Base-by-base conservation (phyloP, 140 eudicot genomes). In the Senecio squalidus region DNA sequence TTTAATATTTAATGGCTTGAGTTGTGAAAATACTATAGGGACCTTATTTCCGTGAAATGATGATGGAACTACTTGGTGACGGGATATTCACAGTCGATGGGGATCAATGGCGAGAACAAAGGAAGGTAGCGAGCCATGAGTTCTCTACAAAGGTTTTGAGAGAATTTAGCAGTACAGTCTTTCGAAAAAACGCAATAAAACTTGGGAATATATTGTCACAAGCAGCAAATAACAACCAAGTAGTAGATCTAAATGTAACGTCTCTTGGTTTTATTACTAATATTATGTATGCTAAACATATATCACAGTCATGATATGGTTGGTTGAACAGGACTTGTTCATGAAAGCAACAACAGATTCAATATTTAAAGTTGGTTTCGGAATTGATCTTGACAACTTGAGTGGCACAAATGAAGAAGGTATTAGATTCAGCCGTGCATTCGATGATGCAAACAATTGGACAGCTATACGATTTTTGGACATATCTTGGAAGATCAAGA, bases 291-390 rank as follows among this genome's bases (percentile, higher is more conserved):
- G 0, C 13, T n/a, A 17, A 43, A 28, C n/a, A 14, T 17, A 3
- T 54, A 6, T 7, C 16, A 10, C 30, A 13, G 28, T 70, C 10
- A 17, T 43, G 38, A 17, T 52, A 43, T 33, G 23, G 16, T 6
- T 0, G 13, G 40, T 30, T 40, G 46, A 23, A 68, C 63, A 88
- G 96, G 96, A 81, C 38, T 61, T 84, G 45, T 78, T 84, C 58
- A 81, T 78, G 94, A 84, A 81, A 68, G 62, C 96, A 23, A 78
- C 96, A 29, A 34, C 78, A 41, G 96, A 88, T 55, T 88, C 94
- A 4, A 74, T 88, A 60, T 84, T 88, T 70, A 88, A 63, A 72
- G 81, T 84, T 50, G 96, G 76, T 14, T 81, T 88, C 22, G 90
- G 96, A 22, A 69, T 70, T 49, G 94, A 84, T n/a, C 74, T 84